A percentile compares a stretch with the other conserved stretches of the same genome.
phyloP scores from a whole-genome alignment of 306 rosid species.

The Acacia confusa region DNA sequence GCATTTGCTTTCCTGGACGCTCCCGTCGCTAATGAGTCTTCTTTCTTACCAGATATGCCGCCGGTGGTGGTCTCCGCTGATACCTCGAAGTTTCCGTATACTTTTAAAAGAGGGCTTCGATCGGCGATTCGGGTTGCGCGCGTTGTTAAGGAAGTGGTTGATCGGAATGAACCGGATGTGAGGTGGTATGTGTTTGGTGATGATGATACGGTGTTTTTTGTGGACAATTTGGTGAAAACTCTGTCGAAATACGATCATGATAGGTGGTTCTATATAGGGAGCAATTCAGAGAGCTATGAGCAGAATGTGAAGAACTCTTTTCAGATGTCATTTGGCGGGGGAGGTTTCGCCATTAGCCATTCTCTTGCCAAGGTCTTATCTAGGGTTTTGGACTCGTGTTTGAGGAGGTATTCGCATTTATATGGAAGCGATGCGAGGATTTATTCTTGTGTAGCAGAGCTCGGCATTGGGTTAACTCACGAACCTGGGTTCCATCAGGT shows the following conservation, averaged over 20 bases:
- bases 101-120: slow-evolving; percentile 62
- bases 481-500: slow-evolving; percentile 99
- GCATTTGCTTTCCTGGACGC: slow-evolving; percentile 71
- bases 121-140: slow-evolving; percentile 94
- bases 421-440: slow-evolving; percentile 92
- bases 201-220: slow-evolving; percentile 87
- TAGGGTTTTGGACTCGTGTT: slow-evolving; percentile 79
- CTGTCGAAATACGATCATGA: slow-evolving; percentile 72
- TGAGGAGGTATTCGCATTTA: slow-evolving; percentile 73
- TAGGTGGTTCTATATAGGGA: slow-evolving; percentile 73
- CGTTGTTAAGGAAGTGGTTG: slow-evolving; percentile 73
- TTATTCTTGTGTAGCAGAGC: slow-evolving; percentile 81
- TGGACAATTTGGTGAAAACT: slow-evolving; percentile 68
- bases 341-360: slow-evolving; percentile 78
- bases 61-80: slow-evolving; percentile 61
- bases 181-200: slow-evolving; percentile 96
- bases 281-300: slow-evolving; percentile 76
- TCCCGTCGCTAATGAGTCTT: neutral
- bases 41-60: slow-evolving; percentile 23
- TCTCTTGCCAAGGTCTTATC: slow-evolving; percentile 76
- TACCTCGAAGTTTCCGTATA: slow-evolving; percentile 64
- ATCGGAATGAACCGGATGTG: slow-evolving; percentile 62
- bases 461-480: slow-evolving; percentile 75
- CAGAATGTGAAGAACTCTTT: slow-evolving; percentile 72
- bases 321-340: slow-evolving; percentile 95